Evolutionary conservation across 2,329 filamentous ascomycete species (phyloP), one percentile per base, ranked within the genome.

Genomic region (Fusarium pilosicola): DNA sequence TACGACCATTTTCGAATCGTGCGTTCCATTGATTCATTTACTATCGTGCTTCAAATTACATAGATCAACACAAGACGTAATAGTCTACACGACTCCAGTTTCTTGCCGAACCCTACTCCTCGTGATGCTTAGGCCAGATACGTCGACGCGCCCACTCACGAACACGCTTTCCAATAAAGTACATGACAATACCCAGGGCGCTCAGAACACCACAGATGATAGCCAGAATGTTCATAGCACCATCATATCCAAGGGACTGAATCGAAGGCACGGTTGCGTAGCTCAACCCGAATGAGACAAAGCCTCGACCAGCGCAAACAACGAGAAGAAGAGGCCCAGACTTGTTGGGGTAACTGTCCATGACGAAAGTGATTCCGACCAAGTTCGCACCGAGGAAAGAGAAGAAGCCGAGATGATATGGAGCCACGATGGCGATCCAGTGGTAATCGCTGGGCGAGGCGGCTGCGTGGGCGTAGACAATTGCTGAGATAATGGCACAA

Each of bases 281-380:
- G 3, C 65, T 67, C 54, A 68, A 32, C 0, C 65, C 65, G 2
- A 68, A 68, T 0, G 65, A 68, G 5, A 68, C 39, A 0, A 68
- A 68, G 0, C 65, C 65, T 3, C 65, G 10, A 24, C 65, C 65
- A 8, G 62, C 65, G 0, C 65, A 68, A 8, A 68, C 62, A 0
- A 68, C 52, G 1, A 68, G 62, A 5, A 68, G 62, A 0, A 68
- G 45, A 18, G 52, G 62, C 2, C 52, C 65, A 3, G 65, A 60
- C 5, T 68, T 67, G 4, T 51, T 67, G 7, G 65, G 65, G 2
- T 67, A 68, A 14, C 62, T 67, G 4, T 68, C 65, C 62, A 68
- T 68, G 5, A 67, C 54, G 0, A 67, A 68, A 1, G 65, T 68
- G 7, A 68, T 67, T 2, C 65, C 65, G 0, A 68, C 62, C 22